These are phyloP conservation scores for Datisca glomerata DNA, from an alignment of 306 rosid species.

Conservation along the genomic window DNA sequence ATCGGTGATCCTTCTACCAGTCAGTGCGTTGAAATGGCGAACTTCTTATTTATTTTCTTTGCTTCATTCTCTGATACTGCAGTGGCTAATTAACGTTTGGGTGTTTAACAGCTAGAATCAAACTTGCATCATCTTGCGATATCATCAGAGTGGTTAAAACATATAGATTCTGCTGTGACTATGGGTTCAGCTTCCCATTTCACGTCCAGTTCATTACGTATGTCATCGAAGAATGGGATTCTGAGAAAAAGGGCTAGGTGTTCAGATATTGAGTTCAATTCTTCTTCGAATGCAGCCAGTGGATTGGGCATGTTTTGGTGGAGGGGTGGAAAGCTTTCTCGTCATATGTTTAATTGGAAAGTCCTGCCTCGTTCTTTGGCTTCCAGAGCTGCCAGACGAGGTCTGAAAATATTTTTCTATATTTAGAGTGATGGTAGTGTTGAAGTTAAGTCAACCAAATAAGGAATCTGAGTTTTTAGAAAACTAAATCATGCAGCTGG, in stretches of 20 bases:
- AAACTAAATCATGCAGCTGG: slow-evolving; percentile 71
- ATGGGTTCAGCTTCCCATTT: slow-evolving; percentile 86
- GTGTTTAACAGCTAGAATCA: slow-evolving; percentile 55
- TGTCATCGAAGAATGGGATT: slow-evolving; percentile 48
- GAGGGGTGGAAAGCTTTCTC: slow-evolving; percentile 96
- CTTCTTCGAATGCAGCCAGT: slow-evolving; percentile 47
- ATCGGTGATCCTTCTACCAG: no score
- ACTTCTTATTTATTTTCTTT: no score
- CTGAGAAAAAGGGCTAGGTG: slow-evolving; percentile 53
- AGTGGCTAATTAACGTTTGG: slow-evolving; percentile 10
- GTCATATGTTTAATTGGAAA: slow-evolving; percentile 76
- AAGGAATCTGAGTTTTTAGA: slow-evolving; percentile 35
- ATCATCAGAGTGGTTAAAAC: slow-evolving; percentile 77
- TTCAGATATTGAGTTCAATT: slow-evolving; percentile 49
- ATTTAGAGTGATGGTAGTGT: slow-evolving; percentile 15
- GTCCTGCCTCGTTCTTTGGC: slow-evolving; percentile 59
- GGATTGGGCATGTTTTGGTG: slow-evolving; percentile 87
- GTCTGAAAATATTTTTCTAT: slow-evolving; percentile 26
- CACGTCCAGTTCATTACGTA: slow-evolving; percentile 44
- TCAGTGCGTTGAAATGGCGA: no score
- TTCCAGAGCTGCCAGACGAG: slow-evolving; percentile 94
- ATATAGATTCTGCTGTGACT: slow-evolving; percentile 62
- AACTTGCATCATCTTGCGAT: slow-evolving; percentile 57
- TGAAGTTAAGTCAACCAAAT: slow-evolving; percentile 26
- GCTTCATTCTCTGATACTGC: slow-evolving; percentile 10